Evolutionary conservation across 192 early-diverging fungal genomes (phyloP).

Genomic region (Coemansia asiatica): DNA sequence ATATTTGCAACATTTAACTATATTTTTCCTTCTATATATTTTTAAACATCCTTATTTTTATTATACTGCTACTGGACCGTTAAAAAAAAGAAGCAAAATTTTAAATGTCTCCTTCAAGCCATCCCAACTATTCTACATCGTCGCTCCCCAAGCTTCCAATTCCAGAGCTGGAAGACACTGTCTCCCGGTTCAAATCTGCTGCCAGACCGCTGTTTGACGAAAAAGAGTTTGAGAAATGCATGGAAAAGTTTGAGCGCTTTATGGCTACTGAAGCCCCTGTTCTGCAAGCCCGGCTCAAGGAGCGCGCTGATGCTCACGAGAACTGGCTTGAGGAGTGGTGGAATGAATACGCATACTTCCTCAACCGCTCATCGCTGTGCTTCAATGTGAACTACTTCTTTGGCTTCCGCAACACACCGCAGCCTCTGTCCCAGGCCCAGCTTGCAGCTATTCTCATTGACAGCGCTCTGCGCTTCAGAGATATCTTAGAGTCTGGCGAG

Average conservation of each 20-base stretch:
- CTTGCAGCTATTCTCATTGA: conserved; percentile 67
- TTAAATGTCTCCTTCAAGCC: conserved; percentile 20
- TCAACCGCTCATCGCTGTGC: conserved; percentile 53
- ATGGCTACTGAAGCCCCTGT: conserved; percentile 45
- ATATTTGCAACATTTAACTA: not conserved
- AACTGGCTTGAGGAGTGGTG: conserved; percentile 58
- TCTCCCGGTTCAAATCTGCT: conserved; percentile 51
- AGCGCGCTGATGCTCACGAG: conserved; percentile 33
- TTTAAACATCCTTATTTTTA: not conserved
- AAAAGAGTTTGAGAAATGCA: conserved; percentile 55
- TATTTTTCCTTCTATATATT: not conserved
- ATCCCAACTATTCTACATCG: conserved; percentile 8
- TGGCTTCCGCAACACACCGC: conserved; percentile 51
- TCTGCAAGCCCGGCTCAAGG: conserved; percentile 52
- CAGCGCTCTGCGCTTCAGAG: conserved; percentile 64
- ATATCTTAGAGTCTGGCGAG: conserved; percentile 58
- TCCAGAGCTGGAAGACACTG: conserved; percentile 59
- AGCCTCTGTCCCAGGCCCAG: conserved; percentile 34
- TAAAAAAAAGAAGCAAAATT: not conserved
- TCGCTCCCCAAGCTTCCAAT: conserved; percentile 56
- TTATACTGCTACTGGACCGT: not conserved
- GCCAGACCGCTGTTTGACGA: conserved; percentile 53
- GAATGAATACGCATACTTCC: conserved; percentile 58
- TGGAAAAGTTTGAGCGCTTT: conserved; percentile 55
- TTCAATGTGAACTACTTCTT: conserved; percentile 57